Conservation (phyloP, 2,329 filamentous ascomycete species). For the Fusarium sp. region DNA sequence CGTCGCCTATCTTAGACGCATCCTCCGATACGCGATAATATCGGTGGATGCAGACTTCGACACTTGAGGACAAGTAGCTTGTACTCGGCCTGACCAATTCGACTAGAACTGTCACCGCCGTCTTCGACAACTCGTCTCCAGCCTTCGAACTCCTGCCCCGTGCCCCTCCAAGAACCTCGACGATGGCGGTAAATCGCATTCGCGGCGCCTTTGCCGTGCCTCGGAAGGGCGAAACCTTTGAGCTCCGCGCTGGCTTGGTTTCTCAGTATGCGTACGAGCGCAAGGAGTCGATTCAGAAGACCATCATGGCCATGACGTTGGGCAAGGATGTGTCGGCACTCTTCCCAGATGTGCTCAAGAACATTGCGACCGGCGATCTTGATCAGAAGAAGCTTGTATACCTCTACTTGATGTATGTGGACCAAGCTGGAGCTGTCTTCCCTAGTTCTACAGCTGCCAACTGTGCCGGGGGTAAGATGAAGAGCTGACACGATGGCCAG, state of each 20-base stretch:
- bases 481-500: slow-evolving; percentile 55
- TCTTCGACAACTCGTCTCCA: slow-evolving; percentile 5
- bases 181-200: slow-evolving; percentile 96
- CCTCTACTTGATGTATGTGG: slow-evolving; percentile 88
- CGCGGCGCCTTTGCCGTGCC: slow-evolving; percentile 92
- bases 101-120: slow-evolving; percentile 36
- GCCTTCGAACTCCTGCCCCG: slow-evolving; percentile 8
- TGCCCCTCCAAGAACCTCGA: slow-evolving; percentile 45
- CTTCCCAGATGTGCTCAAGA: slow-evolving; percentile 98
- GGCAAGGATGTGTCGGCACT: slow-evolving; percentile 98
- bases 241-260: slow-evolving; percentile 92
- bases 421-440: not conserved
- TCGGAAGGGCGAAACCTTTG: slow-evolving; percentile 97
- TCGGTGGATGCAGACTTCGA: slow-evolving; percentile 33
- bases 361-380: slow-evolving; percentile 92
- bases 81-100: slow-evolving; percentile 22
- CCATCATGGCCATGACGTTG: slow-evolving; percentile 99
- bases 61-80: slow-evolving; percentile 20
- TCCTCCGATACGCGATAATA: slow-evolving; percentile 13
- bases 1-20: slow-evolving; percentile 15
- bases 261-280: slow-evolving; percentile 99
- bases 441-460: not conserved
- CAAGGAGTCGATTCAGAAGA: slow-evolving; percentile 99
- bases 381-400: slow-evolving; percentile 99
- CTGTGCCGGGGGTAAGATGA: not conserved